Percentiles rank a stretch among this genome's conserved stretches.
Conservation (phyloP, 75 land plant genomes). For the Adiantum capillusveneris region DNA sequence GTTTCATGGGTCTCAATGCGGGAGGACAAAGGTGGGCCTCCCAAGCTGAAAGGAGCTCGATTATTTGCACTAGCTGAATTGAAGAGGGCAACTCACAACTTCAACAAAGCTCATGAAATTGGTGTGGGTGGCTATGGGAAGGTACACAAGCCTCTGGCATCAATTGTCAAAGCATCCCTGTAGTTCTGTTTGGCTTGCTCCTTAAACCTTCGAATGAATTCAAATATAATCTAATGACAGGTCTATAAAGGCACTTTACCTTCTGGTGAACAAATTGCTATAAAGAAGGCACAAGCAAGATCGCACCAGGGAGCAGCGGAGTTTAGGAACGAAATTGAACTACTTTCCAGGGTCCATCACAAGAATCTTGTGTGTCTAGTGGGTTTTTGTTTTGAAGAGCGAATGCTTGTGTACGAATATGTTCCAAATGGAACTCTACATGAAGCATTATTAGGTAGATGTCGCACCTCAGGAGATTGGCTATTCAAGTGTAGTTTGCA, state of each 20-base stretch:
- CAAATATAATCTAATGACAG: constrained; percentile 21
- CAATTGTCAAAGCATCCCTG: too few species aligned
- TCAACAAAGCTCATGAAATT: constrained; percentile 18
- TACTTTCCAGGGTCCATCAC: constrained; percentile 89
- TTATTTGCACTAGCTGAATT: constrained; percentile 20
- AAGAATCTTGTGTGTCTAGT: constrained; percentile 67
- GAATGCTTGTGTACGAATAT: constrained; percentile 82
- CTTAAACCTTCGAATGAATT: too few species aligned
- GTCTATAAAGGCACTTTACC: constrained; percentile 59
- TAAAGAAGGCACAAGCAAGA: constrained; percentile 69
- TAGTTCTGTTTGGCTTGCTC: too few species aligned
- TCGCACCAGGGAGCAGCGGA: constrained; percentile 76
- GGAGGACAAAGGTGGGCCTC: constrained; percentile 27
- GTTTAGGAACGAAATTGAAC: constrained; percentile 84
- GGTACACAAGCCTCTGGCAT: constrained; percentile 1
- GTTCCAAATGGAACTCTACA: constrained; percentile 60
- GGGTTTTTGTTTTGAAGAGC: constrained; percentile 84
- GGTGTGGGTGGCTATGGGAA: constrained; percentile 38
- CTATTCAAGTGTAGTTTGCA: too few species aligned
- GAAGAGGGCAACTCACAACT: constrained; percentile 20
- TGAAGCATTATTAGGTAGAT: constrained; percentile 53
- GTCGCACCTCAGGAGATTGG: background rate
- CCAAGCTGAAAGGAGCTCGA: constrained; percentile 20
- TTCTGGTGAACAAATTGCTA: constrained; percentile 58
- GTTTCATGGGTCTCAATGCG: constrained; percentile 37